Base-by-base conservation (phyloP, 2,329 filamentous ascomycete genomes). In the Colletotrichum magnum region DNA sequence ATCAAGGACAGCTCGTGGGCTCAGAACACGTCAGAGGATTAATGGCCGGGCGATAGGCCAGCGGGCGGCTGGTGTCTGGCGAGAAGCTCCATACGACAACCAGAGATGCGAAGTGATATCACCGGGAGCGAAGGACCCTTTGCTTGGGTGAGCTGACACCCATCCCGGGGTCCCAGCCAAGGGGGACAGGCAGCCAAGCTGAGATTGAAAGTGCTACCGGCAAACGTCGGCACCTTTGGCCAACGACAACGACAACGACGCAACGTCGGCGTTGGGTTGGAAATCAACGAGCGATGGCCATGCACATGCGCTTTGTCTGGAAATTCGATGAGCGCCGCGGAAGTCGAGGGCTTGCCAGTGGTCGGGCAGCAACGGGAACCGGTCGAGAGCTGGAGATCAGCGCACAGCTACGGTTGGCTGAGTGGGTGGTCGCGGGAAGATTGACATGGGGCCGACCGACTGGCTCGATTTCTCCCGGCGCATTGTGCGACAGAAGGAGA, bases 11-110 rank as follows among this genome's bases (percentile, higher is more conserved):
- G 13, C 54, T 36, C 43, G 47, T 10, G 18, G 9, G 16, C 28
- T 32, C n/a, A 10, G 60, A 16, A 59, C 61, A 65, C 61, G 66
- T 69, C 66, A 68, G 61, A 64, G 24, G 21, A 56, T 39, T 54
- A 26, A 28, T 68, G 65, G 65, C 66, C 61, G 43, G 54, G 36
- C 53, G 21, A 41, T 45, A 45, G 12, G 45, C 28, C 36, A n/a
- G 18, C 58, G 21, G 28, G 13, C n/a, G 52, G 16, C n/a, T 12
- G 41, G 41, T 12, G 13, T 15, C 26, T 18, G 13, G 36, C 32
- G 21, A 21, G 39, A n/a, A 62, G 36, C 16, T 15, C 21, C 48
- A 18, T 45, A 24, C 47, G 28, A 21, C 59, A 43, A 32, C 32
- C 24, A 21, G 13, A 28, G 51, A 62, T 16, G 62, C 45, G 32